These are phyloP conservation scores for Scheffersomyces cryptocercus DNA, from an alignment of 1,139 yeast genomes.

Conservation along the genomic window DNA sequence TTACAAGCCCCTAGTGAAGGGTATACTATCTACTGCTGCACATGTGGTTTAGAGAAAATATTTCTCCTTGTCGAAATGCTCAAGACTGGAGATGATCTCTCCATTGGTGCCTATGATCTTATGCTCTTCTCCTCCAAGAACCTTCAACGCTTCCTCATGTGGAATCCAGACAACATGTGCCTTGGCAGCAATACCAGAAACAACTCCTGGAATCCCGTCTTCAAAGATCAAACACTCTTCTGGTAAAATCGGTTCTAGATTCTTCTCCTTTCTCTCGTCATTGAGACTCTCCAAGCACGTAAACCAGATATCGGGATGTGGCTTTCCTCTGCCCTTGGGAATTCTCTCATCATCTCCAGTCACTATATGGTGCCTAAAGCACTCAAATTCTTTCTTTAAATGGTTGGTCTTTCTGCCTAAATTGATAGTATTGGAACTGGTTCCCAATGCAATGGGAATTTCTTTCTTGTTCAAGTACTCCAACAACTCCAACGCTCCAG, in stretches of 20 bases:
- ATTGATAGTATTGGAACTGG: constrained; percentile 69
- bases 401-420: constrained; percentile 70
- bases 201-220: constrained; percentile 90
- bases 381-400: constrained; percentile 57
- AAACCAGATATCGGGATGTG: constrained; percentile 89
- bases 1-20: no score
- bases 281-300: constrained; percentile 75
- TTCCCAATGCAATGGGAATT: constrained; percentile 89
- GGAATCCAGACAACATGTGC: constrained; percentile 92
- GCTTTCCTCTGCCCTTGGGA: constrained; percentile 86
- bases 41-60: constrained; percentile 29
- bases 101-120: constrained; percentile 57
- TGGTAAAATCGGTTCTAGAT: constrained; percentile 53
- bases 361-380: constrained; percentile 69
- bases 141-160: constrained; percentile 64
- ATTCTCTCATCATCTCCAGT: constrained; percentile 88
- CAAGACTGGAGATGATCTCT: constrained; percentile 53
- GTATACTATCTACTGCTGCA: not conserved
- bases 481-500: constrained; percentile 80
- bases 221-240: constrained; percentile 88
- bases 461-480: constrained; percentile 44
- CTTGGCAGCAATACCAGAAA: constrained; percentile 81
- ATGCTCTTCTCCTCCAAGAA: constrained; percentile 45
- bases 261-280: constrained; percentile 31
- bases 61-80: constrained; percentile 53